phyloP scores from a whole-genome alignment of 164 flowering plant genomes.

The Berberis vulgaris region DNA sequence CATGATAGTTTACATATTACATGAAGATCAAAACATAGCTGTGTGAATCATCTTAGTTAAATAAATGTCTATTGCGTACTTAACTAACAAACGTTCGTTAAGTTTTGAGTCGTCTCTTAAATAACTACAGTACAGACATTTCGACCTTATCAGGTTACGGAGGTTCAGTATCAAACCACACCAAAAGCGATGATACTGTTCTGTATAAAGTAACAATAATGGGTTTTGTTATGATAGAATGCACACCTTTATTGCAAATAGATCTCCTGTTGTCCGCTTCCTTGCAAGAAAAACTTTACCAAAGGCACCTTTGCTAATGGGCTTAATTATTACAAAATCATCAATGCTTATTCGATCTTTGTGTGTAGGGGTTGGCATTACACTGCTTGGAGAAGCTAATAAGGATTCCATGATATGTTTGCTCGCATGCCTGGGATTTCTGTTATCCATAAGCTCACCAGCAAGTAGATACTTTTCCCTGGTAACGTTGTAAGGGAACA shows the following conservation, averaged over 20 bases:
- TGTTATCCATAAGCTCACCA: slow-evolving; percentile 33
- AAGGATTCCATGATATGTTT: slow-evolving; percentile 19
- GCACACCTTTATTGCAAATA: slow-evolving; percentile 71
- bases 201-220: neutral
- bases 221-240: neutral
- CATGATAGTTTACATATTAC: no score
- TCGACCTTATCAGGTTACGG: no score
- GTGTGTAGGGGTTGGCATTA: slow-evolving; percentile 43
- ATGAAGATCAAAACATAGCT: no score
- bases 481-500: slow-evolving; percentile 8
- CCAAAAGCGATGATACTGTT: neutral
- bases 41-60: no score
- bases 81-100: no score
- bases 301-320: slow-evolving; percentile 74
- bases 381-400: slow-evolving; percentile 34
- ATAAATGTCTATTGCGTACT: no score
- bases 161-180: no score
- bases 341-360: slow-evolving; percentile 63
- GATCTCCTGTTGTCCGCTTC: slow-evolving; percentile 69
- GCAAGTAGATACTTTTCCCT: slow-evolving; percentile 63
- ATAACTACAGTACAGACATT: no score
- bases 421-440: slow-evolving; percentile 17
- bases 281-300: slow-evolving; percentile 78
- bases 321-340: slow-evolving; percentile 74
- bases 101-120: no score